Evolutionary conservation across 2,329 filamentous ascomycete genomes (phyloP).

Genomic region (Talaromyces sp.): DNA sequence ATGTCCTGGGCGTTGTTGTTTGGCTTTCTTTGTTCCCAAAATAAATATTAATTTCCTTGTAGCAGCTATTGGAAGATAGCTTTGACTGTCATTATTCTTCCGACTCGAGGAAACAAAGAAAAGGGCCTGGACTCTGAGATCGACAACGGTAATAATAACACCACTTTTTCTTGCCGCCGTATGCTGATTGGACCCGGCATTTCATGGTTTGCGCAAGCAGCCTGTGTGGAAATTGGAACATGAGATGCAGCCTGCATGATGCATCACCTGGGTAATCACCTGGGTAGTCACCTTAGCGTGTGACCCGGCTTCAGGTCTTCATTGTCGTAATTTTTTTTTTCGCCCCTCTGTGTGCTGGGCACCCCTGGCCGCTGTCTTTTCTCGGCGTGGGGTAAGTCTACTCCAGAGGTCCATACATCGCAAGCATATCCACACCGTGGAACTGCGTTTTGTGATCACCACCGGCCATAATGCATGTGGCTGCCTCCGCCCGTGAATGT

Average conservation of each 20-base stretch:
- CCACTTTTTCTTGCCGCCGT: neutral
- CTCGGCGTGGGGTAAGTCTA: neutral
- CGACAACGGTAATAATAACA: too few species aligned
- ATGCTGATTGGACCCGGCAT: neutral
- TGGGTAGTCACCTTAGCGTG: neutral
- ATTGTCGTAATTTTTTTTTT: neutral
- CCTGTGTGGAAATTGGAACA: neutral
- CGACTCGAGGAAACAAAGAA: neutral
- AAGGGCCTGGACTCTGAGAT: neutral
- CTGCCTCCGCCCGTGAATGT: neutral
- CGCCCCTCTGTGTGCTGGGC: neutral
- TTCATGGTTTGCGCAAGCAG: neutral
- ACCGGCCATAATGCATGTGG: neutral
- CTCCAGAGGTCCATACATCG: neutral
- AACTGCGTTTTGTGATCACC: neutral
- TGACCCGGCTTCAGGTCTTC: neutral
- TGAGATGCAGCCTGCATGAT: neutral
- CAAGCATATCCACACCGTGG: neutral
- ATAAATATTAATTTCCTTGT: neutral
- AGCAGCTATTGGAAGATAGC: too few species aligned
- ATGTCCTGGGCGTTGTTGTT: too few species aligned
- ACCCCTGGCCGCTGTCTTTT: neutral
- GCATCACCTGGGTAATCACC: neutral
- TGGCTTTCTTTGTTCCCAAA: neutral
- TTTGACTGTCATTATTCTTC: neutral